phyloP scores from a whole-genome alignment of 2,329 filamentous ascomycete species.

The Penicillium olsonii region DNA sequence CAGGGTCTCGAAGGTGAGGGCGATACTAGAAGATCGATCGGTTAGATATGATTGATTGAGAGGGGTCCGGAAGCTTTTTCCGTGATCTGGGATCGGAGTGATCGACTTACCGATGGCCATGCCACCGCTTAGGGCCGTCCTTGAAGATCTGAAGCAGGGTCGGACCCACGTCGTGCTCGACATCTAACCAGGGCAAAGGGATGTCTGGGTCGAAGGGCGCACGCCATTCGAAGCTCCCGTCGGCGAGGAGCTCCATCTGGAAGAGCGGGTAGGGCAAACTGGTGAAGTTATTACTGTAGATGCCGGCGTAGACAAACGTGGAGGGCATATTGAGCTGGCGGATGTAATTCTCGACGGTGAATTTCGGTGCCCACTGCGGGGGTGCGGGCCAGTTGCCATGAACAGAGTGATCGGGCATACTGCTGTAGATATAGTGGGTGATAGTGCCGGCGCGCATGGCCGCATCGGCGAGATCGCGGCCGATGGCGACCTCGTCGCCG shows the following conservation, averaged over 20 bases:
- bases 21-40: conserved; percentile 61
- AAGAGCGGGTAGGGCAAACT: conserved; percentile 89
- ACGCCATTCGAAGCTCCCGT: conserved; percentile 88
- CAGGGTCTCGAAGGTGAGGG: conserved; percentile 86
- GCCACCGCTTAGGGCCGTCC: conserved; percentile 84
- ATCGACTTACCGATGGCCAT: conserved; percentile 64
- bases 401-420: conserved; percentile 90
- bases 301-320: conserved; percentile 93
- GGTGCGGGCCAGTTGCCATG: conserved; percentile 81
- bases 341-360: conserved; percentile 88
- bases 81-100: neutral
- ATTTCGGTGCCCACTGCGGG: conserved; percentile 90
- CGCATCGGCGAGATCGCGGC: conserved; percentile 82
- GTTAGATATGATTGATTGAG: neutral
- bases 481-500: conserved; percentile 88
- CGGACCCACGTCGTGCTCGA: conserved; percentile 92
- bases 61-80: neutral
- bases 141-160: conserved; percentile 94
- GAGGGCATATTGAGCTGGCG: conserved; percentile 78
- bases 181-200: conserved; percentile 91
- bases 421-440: conserved; percentile 92
- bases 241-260: conserved; percentile 83
- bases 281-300: conserved; percentile 99
- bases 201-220: conserved; percentile 90
- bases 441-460: conserved; percentile 77